Base-by-base conservation (phyloP, 768 basidiomycete species). In the Pilatotrama ljubarskyi region DNA sequence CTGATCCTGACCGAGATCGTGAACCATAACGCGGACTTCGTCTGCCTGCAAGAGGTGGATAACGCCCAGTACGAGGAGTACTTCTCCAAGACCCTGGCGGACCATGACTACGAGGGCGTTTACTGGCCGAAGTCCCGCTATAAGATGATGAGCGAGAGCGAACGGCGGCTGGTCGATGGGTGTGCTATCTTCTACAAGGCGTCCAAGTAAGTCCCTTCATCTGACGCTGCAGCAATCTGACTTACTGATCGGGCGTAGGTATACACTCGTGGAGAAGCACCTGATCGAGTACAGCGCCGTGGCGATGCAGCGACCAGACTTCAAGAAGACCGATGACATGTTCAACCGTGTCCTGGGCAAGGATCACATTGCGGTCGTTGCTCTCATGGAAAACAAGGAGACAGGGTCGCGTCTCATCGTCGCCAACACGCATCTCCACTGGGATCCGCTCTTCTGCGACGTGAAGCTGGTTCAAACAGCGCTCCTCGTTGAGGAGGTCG, bases 311-410 rank as follows among this genome's bases (percentile, higher is more conserved):
- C 86, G 94, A 25, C 85, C 88, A 50, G 94, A 95, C 72, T 93
- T 95, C 78, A 93, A 94, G 80, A 94, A 95, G 77, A 96, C 94
- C 17, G 95, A 98, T 69, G 96, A 98, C 78, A 95, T 98, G 95
- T 98, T 98, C 83, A 98, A 98, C 70, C 93, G 97, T 32, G 94
- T 98, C 55, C 83, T 98, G 66, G 90, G 90, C 62, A 92, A 93
- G 72, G 96, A 98, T 74, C 86, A 98, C 69, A 91, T 98, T 64
- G 94, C 94, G 46, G 85, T 94, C 64, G 79, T 95, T 58, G 86
- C 86, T 66, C 81, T 93, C 29, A 80, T 98, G 69, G 97, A 99
- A 77, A 89, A 90, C 74, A 84, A 84, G 61, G 81, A 84, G 40
- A 92, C 95, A 0, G 95, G 95, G 41, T 87, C 94, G 13, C 87